A percentile compares a stretch with the other conserved stretches of the same genome.
Evolutionary conservation across 1,284 basidiomycete genomes (phyloP).

Genomic region (Boletellus deceptivus): DNA sequence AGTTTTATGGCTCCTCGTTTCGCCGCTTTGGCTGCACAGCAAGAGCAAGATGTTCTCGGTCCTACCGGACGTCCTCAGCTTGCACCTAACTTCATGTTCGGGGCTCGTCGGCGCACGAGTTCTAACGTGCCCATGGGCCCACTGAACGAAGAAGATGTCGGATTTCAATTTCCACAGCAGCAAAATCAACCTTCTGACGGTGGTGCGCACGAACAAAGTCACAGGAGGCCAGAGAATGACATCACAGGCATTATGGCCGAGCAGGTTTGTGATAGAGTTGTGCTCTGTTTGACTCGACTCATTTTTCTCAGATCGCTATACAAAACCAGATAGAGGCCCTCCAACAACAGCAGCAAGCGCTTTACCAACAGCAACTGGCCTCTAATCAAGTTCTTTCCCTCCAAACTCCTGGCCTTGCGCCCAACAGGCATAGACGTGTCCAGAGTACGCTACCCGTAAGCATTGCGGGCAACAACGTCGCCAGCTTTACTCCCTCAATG

Average conservation of each 20-base stretch:
- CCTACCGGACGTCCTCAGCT: constrained; percentile 85
- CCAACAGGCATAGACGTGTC: constrained; percentile 80
- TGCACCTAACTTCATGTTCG: constrained; percentile 87
- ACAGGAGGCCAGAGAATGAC: constrained; percentile 67
- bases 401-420: constrained; percentile 67
- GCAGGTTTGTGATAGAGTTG: constrained; percentile 53
- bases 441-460: constrained; percentile 80
- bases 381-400: constrained; percentile 72
- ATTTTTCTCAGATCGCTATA: constrained; percentile 69
- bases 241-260: constrained; percentile 86
- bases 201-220: constrained; percentile 41
- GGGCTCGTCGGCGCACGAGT: constrained; percentile 60
- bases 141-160: constrained; percentile 73
- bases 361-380: constrained; percentile 84
- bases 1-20: constrained; percentile 86
- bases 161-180: constrained; percentile 83
- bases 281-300: constrained; percentile 7
- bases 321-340: constrained; percentile 89
- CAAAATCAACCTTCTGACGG: constrained; percentile 41
- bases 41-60: constrained; percentile 66
- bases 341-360: constrained; percentile 84
- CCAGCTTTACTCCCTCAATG: constrained; percentile 57
- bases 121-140: constrained; percentile 57
- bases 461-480: constrained; percentile 44
- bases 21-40: constrained; percentile 78